Evolutionary conservation across 1,139 yeast species (phyloP).

Genomic region (Debaryomycetaceae sp.): DNA sequence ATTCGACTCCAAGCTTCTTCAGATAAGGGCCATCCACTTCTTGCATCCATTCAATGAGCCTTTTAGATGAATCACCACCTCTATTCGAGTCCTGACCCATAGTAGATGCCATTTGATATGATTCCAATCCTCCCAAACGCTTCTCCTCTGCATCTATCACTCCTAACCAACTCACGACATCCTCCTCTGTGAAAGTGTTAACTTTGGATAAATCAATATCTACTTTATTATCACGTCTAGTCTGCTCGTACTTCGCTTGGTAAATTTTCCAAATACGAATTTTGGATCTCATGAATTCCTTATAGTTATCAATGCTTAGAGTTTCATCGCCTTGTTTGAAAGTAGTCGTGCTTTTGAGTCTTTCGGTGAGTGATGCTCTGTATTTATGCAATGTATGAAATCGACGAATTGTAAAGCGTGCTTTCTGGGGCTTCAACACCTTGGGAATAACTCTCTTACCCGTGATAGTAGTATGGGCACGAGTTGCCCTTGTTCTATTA

Average conservation of each 20-base stretch:
- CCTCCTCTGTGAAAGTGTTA: conserved; percentile 14
- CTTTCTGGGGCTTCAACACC: conserved; percentile 60
- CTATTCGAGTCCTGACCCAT: conserved; percentile 73
- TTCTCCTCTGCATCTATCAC: conserved; percentile 58
- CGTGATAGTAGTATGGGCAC: conserved; percentile 15
- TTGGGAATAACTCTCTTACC: conserved; percentile 18
- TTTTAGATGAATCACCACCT: conserved; percentile 90
- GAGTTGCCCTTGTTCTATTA: conserved; percentile 6
- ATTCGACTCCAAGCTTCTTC: conserved; percentile 12
- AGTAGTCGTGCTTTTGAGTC: conserved; percentile 11
- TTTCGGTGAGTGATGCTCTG: conserved; percentile 34
- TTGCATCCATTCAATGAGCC: conserved; percentile 65
- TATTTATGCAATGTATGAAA: conserved; percentile 62
- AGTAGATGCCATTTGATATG: conserved; percentile 84
- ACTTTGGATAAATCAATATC: conserved; percentile 17
- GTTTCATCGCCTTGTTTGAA: conserved; percentile 14
- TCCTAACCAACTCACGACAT: conserved; percentile 36
- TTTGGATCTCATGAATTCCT: conserved; percentile 7
- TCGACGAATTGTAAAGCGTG: conserved; percentile 64
- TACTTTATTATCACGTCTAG: conserved; percentile 9
- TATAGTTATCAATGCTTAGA: conserved; percentile 26
- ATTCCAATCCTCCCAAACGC: conserved; percentile 64
- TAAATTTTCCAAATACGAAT: conserved; percentile 3
- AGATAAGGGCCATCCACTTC: conserved; percentile 5
- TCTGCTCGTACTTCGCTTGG: conserved; percentile 3